A percentile compares a stretch with the other conserved stretches of the same genome.
These are phyloP conservation scores for Collybiopsis luxurians DNA, from an alignment of 768 basidiomycete genomes.

Conservation along the genomic window DNA sequence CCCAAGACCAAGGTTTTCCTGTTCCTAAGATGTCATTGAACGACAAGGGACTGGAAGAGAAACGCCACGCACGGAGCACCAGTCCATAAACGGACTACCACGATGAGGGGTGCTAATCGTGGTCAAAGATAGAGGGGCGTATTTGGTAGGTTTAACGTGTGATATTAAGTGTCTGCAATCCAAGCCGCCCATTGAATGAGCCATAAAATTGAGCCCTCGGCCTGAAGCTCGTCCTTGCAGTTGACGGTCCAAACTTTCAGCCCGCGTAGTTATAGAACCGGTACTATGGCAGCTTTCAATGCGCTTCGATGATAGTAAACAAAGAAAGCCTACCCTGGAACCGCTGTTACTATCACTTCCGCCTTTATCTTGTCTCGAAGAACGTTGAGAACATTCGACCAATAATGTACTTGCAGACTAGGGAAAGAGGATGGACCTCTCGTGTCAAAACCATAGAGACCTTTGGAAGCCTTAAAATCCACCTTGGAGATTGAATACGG, in stretches of 20 bases:
- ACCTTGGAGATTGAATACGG: slow-evolving; percentile 3
- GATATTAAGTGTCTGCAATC: slow-evolving; percentile 93
- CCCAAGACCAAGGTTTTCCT: slow-evolving; percentile 94
- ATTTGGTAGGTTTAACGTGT: slow-evolving; percentile 76
- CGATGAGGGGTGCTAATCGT: slow-evolving; percentile 92
- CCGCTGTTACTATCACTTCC: slow-evolving; percentile 93
- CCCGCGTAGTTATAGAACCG: slow-evolving; percentile 82
- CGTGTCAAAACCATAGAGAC: slow-evolving; percentile 94
- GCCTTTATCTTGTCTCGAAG: slow-evolving; percentile 81
- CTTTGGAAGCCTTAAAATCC: slow-evolving; percentile 32
- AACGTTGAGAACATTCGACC: slow-evolving; percentile 83
- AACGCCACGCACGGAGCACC: slow-evolving; percentile 72
- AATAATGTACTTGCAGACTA: slow-evolving; percentile 86
- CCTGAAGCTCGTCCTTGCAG: slow-evolving; percentile 66
- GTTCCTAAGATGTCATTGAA: slow-evolving; percentile 9
- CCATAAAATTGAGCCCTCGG: slow-evolving; percentile 87
- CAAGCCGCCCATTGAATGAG: slow-evolving; percentile 97
- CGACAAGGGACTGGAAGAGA: neutral
- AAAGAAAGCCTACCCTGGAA: slow-evolving; percentile 71
- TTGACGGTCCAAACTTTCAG: slow-evolving; percentile 69
- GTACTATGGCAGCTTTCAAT: too few relatives aligned
- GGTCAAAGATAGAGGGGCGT: slow-evolving; percentile 84
- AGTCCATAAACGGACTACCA: slow-evolving; percentile 99
- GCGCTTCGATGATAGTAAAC: too few relatives aligned
- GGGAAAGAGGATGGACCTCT: slow-evolving; percentile 83